phyloP scores from a whole-genome alignment of 2,329 filamentous ascomycete genomes.

The Penicillium sp. region DNA sequence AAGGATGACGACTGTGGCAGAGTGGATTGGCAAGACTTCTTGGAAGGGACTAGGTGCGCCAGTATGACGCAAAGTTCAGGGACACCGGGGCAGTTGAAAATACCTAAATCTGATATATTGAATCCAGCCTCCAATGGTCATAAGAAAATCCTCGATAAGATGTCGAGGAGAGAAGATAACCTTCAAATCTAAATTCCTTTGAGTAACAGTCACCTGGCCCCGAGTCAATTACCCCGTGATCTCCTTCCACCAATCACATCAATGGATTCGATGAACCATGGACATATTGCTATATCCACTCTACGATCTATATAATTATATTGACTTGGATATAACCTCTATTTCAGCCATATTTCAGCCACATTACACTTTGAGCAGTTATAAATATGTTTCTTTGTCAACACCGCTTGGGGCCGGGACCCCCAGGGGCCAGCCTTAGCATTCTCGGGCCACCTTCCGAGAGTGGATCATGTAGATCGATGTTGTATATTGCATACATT shows the following conservation, averaged over 20 bases:
- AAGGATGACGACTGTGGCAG: constrained; percentile 19
- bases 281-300: neutral
- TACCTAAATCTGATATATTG: neutral
- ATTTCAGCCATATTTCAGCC: neutral
- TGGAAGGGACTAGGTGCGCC: constrained; percentile 26
- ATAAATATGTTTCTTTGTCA: neutral
- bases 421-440: neutral
- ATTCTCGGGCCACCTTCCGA: neutral
- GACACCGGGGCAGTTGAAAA: constrained; percentile 3
- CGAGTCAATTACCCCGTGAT: constrained; percentile 10
- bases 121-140: neutral
- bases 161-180: neutral
- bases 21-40: constrained; percentile 28
- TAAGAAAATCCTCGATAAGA: neutral
- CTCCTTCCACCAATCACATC: constrained; percentile 1
- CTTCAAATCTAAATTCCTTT: neutral
- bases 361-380: neutral
- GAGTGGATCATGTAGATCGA: neutral
- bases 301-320: neutral
- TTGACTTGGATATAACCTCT: neutral
- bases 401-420: neutral
- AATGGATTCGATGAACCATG: neutral
- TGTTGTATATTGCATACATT: neutral
- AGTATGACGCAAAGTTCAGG: constrained; percentile 41
- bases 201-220: constrained; percentile 14